Percentiles rank a stretch among this genome's conserved stretches.
Evolutionary conservation across 192 early-diverging fungal genomes (phyloP).

Genomic region (Gigaspora rosea): DNA sequence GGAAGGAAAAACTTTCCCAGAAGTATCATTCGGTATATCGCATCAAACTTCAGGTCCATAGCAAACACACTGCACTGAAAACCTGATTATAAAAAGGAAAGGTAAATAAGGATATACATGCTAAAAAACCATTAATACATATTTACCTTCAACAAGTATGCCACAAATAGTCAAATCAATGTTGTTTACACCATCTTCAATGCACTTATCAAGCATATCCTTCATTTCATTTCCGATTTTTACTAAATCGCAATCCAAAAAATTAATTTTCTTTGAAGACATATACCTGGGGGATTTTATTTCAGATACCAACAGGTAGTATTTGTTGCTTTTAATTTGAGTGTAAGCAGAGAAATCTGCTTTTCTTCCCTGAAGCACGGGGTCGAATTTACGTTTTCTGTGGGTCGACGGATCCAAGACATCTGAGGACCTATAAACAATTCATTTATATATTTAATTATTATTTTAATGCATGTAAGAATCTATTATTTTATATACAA

Average conservation of each 20-base stretch:
- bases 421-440: conserved; percentile 13
- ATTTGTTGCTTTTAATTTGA: neutral
- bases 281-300: too few relatives aligned
- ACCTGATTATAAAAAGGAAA: conserved; percentile 25
- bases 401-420: conserved; percentile 7
- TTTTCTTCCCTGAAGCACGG: conserved; percentile 4
- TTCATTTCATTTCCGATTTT: conserved; percentile 33
- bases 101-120: conserved; percentile 3
- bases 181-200: too few relatives aligned
- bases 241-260: neutral
- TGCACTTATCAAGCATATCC: conserved; percentile 26
- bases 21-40: conserved; percentile 27
- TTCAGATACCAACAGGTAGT: neutral
- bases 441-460: neutral
- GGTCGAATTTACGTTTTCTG: too few relatives aligned
- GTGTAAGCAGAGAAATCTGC: conserved; percentile 21
- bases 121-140: neutral
- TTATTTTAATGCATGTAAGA: conserved; percentile 2
- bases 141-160: conserved; percentile 28
- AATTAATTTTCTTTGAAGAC: neutral
- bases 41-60: conserved; percentile 28
- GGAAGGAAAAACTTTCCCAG: conserved; percentile 28
- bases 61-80: conserved; percentile 21
- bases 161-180: conserved; percentile 24
- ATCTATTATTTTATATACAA: neutral